Conservation (phyloP, 306 rosid species). For the Prunus mume region DNA sequence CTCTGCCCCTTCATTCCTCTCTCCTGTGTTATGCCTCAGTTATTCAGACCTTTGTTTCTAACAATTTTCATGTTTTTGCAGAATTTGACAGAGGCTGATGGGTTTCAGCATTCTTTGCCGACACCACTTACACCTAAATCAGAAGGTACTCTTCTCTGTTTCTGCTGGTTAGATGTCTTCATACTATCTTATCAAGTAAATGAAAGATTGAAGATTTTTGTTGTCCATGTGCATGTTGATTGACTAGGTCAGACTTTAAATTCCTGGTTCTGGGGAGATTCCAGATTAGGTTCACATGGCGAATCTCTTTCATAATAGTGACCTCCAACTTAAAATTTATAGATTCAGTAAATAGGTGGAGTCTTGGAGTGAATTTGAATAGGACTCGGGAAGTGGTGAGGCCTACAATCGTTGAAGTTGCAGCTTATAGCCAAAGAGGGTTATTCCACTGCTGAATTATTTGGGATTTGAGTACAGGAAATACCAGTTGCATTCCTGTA, state of each 20-base stretch:
- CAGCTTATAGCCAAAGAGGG: too few species aligned
- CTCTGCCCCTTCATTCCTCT: background rate
- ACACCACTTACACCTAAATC: conserved; percentile 23
- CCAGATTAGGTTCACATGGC: background rate
- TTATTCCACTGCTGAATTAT: background rate
- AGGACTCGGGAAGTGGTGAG: background rate
- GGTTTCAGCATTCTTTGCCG: conserved; percentile 13
- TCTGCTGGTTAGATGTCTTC: background rate
- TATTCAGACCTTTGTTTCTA: background rate
- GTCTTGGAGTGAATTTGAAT: background rate
- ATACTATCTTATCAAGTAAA: background rate
- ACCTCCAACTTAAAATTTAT: background rate
- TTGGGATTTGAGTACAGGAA: background rate
- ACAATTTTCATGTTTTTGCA: conserved; percentile 32
- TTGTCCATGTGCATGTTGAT: background rate
- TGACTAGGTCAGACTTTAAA: background rate
- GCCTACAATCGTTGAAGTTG: too few species aligned
- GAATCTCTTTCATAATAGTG: background rate
- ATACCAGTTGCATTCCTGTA: background rate
- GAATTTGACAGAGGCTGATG: conserved; percentile 39
- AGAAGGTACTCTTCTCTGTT: conserved; percentile 46
- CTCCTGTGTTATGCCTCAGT: background rate
- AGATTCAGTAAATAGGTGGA: background rate
- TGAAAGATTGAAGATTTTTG: background rate
- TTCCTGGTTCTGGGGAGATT: background rate